phyloP scores from a whole-genome alignment of 2,329 filamentous ascomycete genomes.

The Fusarium dimerum region DNA sequence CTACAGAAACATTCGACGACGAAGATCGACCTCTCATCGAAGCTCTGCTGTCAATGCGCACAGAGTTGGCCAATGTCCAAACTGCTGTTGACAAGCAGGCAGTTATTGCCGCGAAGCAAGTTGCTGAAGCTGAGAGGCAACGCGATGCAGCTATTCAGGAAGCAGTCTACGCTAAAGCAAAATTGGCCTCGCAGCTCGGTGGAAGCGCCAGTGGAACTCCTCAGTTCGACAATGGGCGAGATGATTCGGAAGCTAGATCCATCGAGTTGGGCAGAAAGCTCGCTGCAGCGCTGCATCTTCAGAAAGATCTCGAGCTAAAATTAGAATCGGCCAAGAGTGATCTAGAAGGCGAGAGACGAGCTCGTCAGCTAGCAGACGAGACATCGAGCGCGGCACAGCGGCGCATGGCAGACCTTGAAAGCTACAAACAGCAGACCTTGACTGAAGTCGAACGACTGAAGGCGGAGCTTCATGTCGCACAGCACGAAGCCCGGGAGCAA shows the following conservation, averaged over 20 bases:
- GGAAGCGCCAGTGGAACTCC: conserved; percentile 64
- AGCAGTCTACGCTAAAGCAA: conserved; percentile 92
- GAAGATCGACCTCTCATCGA: conserved; percentile 92
- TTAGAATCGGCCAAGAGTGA: conserved; percentile 70
- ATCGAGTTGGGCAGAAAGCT: conserved; percentile 80
- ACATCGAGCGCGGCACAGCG: conserved; percentile 80
- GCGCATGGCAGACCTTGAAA: conserved; percentile 81
- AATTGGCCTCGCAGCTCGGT: conserved; percentile 74
- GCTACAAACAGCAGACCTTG: conserved; percentile 78
- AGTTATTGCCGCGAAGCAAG: conserved; percentile 78
- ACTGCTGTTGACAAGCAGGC: conserved; percentile 87
- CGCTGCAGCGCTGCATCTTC: conserved; percentile 75
- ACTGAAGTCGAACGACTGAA: conserved; percentile 84
- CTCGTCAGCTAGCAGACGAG: conserved; percentile 84
- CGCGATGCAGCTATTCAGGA: conserved; percentile 92
- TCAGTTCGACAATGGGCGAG: conserved; percentile 59
- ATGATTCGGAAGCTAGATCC: conserved; percentile 56
- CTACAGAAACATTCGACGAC: conserved; percentile 80
- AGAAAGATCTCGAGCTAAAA: conserved; percentile 78
- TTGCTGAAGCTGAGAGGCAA: conserved; percentile 93
- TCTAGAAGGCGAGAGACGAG: conserved; percentile 76
- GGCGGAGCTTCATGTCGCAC: conserved; percentile 78
- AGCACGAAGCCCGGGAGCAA: conserved; percentile 79
- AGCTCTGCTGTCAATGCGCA: conserved; percentile 86
- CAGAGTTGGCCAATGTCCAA: conserved; percentile 87